These are phyloP conservation scores for Colletotrichum lupini DNA, from an alignment of 2,329 filamentous ascomycete genomes.

Conservation along the genomic window DNA sequence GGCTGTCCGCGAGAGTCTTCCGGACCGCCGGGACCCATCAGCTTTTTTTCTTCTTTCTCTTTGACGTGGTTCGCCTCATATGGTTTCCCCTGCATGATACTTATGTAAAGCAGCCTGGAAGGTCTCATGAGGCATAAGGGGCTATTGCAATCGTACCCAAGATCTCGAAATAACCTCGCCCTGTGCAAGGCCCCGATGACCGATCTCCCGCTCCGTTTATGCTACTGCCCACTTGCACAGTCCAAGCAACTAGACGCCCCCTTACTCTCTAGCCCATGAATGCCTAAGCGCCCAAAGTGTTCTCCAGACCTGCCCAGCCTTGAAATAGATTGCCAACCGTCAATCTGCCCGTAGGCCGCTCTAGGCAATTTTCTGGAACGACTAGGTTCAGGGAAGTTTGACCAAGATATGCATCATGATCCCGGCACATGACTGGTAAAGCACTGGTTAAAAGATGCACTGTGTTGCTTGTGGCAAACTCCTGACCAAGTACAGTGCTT, in stretches of 20 bases:
- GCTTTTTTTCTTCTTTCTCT: too few species aligned
- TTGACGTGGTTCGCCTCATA: not conserved
- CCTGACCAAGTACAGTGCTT: not conserved
- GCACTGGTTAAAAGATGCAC: not conserved
- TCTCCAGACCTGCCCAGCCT: not conserved
- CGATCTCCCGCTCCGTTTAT: too few species aligned
- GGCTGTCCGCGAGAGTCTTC: not conserved
- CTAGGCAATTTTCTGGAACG: constrained; percentile 26
- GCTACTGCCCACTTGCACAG: too few species aligned
- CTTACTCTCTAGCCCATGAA: not conserved
- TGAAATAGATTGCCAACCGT: not conserved
- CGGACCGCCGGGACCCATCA: too few species aligned
- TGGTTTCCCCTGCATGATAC: not conserved
- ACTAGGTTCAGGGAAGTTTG: not conserved
- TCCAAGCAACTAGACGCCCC: too few species aligned
- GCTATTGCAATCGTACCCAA: too few species aligned
- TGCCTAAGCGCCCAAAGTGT: not conserved
- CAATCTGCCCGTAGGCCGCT: not conserved
- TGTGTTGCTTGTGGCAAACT: fast-evolving
- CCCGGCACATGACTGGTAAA: not conserved
- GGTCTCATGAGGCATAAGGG: not conserved
- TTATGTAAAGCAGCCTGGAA: not conserved
- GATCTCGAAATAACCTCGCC: too few species aligned
- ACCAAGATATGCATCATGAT: not conserved
- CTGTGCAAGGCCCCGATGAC: too few species aligned